Evolutionary conservation across 2,329 filamentous ascomycete genomes (phyloP).

Genomic region (Zalaria obscura): DNA sequence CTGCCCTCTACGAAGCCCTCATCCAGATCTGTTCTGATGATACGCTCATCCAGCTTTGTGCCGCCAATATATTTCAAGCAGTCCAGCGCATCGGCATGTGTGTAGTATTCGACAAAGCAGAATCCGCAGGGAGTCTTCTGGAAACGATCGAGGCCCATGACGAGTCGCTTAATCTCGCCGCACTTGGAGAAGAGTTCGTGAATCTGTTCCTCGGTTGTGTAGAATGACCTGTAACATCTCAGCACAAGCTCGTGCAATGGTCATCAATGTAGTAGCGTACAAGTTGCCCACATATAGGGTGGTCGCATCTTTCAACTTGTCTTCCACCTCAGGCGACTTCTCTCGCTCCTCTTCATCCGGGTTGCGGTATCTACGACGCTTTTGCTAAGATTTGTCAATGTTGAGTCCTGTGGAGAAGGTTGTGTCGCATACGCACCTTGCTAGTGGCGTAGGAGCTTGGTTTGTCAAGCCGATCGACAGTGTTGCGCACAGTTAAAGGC

Average conservation of each 20-base stretch:
- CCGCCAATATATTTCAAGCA: slow-evolving; percentile 98
- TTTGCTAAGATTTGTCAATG: slow-evolving; percentile 38
- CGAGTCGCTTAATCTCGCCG: slow-evolving; percentile 92
- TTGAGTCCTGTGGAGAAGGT: slow-evolving; percentile 2
- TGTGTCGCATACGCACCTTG: slow-evolving; percentile 43
- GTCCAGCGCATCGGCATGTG: slow-evolving; percentile 88
- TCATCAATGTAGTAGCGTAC: slow-evolving; percentile 32
- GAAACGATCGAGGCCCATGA: slow-evolving; percentile 96
- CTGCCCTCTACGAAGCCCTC: slow-evolving; percentile 91
- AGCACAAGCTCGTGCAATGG: slow-evolving; percentile 4
- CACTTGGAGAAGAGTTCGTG: slow-evolving; percentile 57
- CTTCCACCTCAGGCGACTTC: slow-evolving; percentile 47
- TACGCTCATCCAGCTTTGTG: slow-evolving; percentile 92
- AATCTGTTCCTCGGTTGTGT: slow-evolving; percentile 97
- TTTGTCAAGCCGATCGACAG: slow-evolving; percentile 82
- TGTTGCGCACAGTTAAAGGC: slow-evolving; percentile 38
- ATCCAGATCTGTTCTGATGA: slow-evolving; percentile 90
- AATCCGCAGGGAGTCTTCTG: slow-evolving; percentile 97
- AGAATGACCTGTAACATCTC: slow-evolving; percentile 56
- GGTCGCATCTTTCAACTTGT: slow-evolving; percentile 73
- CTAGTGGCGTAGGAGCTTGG: slow-evolving; percentile 86
- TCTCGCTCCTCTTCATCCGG: slow-evolving; percentile 31
- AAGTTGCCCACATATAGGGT: slow-evolving; percentile 97
- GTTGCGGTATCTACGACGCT: slow-evolving; percentile 49
- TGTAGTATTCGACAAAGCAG: slow-evolving; percentile 99